phyloP scores from a whole-genome alignment of 148 eudicot genomes.

The Nepenthes gracilis region DNA sequence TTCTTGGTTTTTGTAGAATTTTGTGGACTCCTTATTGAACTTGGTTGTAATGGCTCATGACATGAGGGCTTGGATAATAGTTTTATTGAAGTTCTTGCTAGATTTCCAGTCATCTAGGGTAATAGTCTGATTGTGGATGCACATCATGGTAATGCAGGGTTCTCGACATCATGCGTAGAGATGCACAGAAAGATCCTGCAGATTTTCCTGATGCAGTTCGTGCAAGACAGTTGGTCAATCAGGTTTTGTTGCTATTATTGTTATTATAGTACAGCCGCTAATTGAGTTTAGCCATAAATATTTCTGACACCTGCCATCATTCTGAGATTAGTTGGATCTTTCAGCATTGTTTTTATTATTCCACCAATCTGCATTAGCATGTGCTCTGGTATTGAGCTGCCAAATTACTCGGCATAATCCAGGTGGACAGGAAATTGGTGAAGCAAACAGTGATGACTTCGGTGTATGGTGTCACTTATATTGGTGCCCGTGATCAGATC shows the following conservation, averaged over 20 bases:
- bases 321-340: too few relatives aligned
- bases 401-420: background rate
- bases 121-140: background rate
- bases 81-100: background rate
- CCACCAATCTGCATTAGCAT: background rate
- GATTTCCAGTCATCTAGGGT: background rate
- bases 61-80: too few relatives aligned
- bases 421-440: slow-evolving; percentile 97
- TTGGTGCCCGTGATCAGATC: slow-evolving; percentile 97
- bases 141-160: slow-evolving; percentile 45
- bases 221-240: slow-evolving; percentile 58
- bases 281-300: too few relatives aligned
- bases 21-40: too few relatives aligned
- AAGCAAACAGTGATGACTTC: slow-evolving; percentile 99
- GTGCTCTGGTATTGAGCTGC: background rate
- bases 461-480: slow-evolving; percentile 96
- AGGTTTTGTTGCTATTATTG: slow-evolving; percentile 28
- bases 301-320: too few relatives aligned
- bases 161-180: slow-evolving; percentile 60
- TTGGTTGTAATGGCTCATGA: too few relatives aligned
- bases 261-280: too few relatives aligned
- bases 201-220: slow-evolving; percentile 48
- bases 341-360: too few relatives aligned
- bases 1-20: too few relatives aligned
- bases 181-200: slow-evolving; percentile 75